Percentiles rank a stretch among this genome's conserved stretches.
Evolutionary conservation across 768 basidiomycete genomes (phyloP).

Genomic region (Hericium coralloides): DNA sequence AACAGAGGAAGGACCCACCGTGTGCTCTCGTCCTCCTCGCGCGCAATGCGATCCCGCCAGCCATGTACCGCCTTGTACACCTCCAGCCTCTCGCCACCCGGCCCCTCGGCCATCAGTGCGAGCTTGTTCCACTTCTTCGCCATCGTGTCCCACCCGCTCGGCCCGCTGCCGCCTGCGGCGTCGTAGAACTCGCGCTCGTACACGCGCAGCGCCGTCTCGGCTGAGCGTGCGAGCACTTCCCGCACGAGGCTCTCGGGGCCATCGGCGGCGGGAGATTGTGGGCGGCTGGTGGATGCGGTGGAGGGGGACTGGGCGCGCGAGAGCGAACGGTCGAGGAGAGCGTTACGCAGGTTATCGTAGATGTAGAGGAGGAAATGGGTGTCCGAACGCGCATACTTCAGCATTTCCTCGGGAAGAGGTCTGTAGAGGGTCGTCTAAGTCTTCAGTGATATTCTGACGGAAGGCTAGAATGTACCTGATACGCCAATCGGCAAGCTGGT

Average conservation of each 20-base stretch:
- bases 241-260: constrained; percentile 35
- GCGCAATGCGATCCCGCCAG: constrained; percentile 75
- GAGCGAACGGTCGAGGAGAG: constrained; percentile 61
- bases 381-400: constrained; percentile 88
- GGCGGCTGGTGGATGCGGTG: constrained; percentile 15
- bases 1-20: constrained; percentile 35
- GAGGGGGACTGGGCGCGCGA: constrained; percentile 33
- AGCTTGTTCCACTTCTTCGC: constrained; percentile 79
- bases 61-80: constrained; percentile 67
- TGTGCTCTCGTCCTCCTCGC: constrained; percentile 82
- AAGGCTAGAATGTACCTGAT: constrained; percentile 47
- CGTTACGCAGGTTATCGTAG: constrained; percentile 85
- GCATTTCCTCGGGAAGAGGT: constrained; percentile 84
- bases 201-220: constrained; percentile 64
- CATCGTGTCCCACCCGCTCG: constrained; percentile 69
- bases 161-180: constrained; percentile 48
- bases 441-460: neutral
- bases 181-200: constrained; percentile 71
- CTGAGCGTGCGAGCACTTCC: constrained; percentile 63
- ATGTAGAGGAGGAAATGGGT: constrained; percentile 93
- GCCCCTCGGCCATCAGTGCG: constrained; percentile 29
- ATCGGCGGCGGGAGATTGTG: constrained; percentile 1
- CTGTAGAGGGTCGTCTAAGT: constrained; percentile 20
- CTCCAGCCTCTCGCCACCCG: constrained; percentile 38
- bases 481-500: constrained; percentile 97